phyloP scores from a whole-genome alignment of 306 rosid genomes.

The Vigna trinervia region DNA sequence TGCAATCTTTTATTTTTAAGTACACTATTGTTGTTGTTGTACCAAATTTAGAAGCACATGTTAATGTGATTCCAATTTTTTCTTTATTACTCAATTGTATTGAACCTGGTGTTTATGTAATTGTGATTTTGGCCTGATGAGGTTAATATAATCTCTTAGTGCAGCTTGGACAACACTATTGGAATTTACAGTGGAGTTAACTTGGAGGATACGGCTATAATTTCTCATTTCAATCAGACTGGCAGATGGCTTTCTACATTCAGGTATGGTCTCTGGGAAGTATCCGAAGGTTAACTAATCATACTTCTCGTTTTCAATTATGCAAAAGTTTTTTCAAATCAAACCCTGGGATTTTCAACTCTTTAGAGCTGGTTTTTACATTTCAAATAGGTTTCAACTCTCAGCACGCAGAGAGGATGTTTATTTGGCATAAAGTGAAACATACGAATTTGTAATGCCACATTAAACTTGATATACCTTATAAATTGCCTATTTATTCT shows the following conservation, averaged over 20 bases:
- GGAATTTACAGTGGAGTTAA: slow-evolving; percentile 71
- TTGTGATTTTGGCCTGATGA: slow-evolving; percentile 27
- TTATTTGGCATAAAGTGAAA: not conserved
- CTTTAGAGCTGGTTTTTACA: not conserved
- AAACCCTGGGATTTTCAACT: not conserved
- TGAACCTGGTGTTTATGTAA: not conserved
- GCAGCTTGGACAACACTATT: slow-evolving; percentile 71
- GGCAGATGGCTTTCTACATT: slow-evolving; percentile 79
- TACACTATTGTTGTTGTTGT: not conserved
- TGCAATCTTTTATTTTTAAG: slow-evolving; percentile 4
- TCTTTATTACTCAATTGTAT: not conserved
- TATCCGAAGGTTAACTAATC: slow-evolving; percentile 21
- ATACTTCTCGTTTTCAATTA: not conserved
- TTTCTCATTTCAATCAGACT: slow-evolving; percentile 67
- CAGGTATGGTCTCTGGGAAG: slow-evolving; percentile 59
- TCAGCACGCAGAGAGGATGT: not conserved
- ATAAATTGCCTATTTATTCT: not conserved
- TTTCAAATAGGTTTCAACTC: slow-evolving; percentile 33
- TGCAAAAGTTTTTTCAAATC: not conserved
- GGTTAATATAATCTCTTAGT: slow-evolving; percentile 35
- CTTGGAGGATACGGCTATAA: slow-evolving; percentile 53
- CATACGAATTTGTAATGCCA: not conserved
- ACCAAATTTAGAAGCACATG: not conserved
- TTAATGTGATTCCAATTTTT: not conserved
- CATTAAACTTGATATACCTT: slow-evolving; percentile 10